These are phyloP conservation scores for Borovskyia barvae DNA, from an alignment of 208 protist species.

Conservation along the genomic window DNA sequence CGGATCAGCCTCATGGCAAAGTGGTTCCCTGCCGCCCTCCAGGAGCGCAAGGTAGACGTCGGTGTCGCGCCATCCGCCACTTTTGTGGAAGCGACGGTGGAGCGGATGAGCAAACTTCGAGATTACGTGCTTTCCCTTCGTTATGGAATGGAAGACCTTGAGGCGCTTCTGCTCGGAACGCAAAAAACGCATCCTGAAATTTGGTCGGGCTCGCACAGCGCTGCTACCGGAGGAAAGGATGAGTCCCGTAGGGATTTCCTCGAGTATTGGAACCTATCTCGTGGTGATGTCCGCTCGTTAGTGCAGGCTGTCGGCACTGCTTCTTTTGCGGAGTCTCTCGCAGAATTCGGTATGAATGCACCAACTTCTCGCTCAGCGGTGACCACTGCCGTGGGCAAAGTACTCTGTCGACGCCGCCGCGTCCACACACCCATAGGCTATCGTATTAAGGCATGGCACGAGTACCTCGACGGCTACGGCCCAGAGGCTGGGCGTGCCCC, in stretches of 20 bases:
- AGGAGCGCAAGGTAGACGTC: slow-evolving; percentile 55
- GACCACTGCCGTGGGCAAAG: background rate
- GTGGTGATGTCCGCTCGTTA: slow-evolving; percentile 5
- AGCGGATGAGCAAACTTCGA: slow-evolving; percentile 46
- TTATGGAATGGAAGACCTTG: slow-evolving; percentile 63
- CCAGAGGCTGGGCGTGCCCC: slow-evolving; percentile 41
- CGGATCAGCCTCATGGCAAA: slow-evolving; percentile 55
- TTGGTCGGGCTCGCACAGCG: background rate
- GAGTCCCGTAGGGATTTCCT: too few relatives aligned
- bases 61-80: slow-evolving; percentile 37
- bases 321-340: slow-evolving; percentile 11
- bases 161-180: slow-evolving; percentile 25
- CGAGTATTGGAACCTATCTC: slow-evolving; percentile 12
- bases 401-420: slow-evolving; percentile 8
- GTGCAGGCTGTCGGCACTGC: background rate
- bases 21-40: slow-evolving; percentile 72
- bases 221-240: background rate
- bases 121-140: slow-evolving; percentile 63
- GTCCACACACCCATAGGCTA: slow-evolving; percentile 11
- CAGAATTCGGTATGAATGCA: slow-evolving; percentile 18
- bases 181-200: background rate
- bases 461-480: slow-evolving; percentile 41
- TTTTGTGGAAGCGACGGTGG: slow-evolving; percentile 44
- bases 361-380: background rate
- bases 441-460: slow-evolving; percentile 34